Conservation (phyloP, 768 basidiomycete species). For the Mycena vitilis region DNA sequence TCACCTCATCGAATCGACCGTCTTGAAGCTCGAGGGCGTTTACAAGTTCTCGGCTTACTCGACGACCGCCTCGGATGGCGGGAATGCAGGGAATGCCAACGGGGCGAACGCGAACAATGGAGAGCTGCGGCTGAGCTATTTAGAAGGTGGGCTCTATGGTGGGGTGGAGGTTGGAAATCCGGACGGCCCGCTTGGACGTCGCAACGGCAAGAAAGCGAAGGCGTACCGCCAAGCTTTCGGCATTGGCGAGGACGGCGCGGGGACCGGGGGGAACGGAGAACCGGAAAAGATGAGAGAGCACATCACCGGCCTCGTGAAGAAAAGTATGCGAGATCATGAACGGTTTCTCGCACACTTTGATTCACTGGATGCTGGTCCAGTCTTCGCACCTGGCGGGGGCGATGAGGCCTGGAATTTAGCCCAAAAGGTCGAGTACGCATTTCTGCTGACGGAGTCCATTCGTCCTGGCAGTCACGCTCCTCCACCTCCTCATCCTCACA, state of each 20-base stretch:
- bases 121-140: slow-evolving; percentile 81
- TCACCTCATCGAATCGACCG: slow-evolving; percentile 76
- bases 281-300: slow-evolving; percentile 69
- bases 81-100: slow-evolving; percentile 22
- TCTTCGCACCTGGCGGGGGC: slow-evolving; percentile 48
- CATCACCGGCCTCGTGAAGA: slow-evolving; percentile 69
- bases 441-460: slow-evolving; percentile 72
- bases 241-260: slow-evolving; percentile 28
- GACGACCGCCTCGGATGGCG: slow-evolving; percentile 25
- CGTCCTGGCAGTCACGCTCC: slow-evolving; percentile 67
- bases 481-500: slow-evolving; percentile 37
- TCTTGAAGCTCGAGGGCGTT: slow-evolving; percentile 78
- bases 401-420: slow-evolving; percentile 52
- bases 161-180: slow-evolving; percentile 87
- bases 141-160: slow-evolving; percentile 83
- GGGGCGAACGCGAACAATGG: slow-evolving; percentile 64
- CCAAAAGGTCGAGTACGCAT: slow-evolving; percentile 72
- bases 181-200: slow-evolving; percentile 78
- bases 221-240: slow-evolving; percentile 74
- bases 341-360: slow-evolving; percentile 88
- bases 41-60: slow-evolving; percentile 59
- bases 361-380: slow-evolving; percentile 64
- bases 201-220: slow-evolving; percentile 65
- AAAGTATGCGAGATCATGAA: slow-evolving; percentile 87
- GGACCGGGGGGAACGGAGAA: slow-evolving; percentile 13